Conservation (phyloP, 768 basidiomycete species). For the Kwoniella dejecticola region DNA sequence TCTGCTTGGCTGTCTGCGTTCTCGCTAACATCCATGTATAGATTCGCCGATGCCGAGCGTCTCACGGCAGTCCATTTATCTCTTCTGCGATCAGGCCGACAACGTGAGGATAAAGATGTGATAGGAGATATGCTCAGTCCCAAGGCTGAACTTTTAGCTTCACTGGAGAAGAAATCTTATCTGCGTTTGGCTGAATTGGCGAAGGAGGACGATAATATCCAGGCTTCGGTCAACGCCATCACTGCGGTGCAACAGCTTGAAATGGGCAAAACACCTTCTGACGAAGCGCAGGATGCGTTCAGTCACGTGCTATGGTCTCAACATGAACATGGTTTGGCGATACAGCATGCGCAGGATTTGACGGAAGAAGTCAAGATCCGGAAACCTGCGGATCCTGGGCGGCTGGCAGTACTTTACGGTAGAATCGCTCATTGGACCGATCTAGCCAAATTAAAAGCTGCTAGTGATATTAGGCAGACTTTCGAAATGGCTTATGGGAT, state of each 20-base stretch:
- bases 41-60: slow-evolving; percentile 74
- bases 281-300: slow-evolving; percentile 74
- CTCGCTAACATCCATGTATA: slow-evolving; percentile 46
- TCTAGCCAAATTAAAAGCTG: slow-evolving; percentile 78
- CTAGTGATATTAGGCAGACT: slow-evolving; percentile 67
- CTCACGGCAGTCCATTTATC: slow-evolving; percentile 80
- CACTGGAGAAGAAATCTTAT: slow-evolving; percentile 71
- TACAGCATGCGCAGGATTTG: slow-evolving; percentile 54
- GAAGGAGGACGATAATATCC: slow-evolving; percentile 66
- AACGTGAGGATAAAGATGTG: slow-evolving; percentile 63
- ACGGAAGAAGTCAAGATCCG: slow-evolving; percentile 1
- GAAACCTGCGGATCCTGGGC: slow-evolving; percentile 7
- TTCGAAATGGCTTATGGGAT: slow-evolving; percentile 67
- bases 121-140: slow-evolving; percentile 71
- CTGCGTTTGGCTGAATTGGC: slow-evolving; percentile 73
- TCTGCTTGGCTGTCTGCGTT: no score
- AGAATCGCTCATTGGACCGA: slow-evolving; percentile 77
- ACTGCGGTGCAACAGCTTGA: slow-evolving; percentile 70
- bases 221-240: slow-evolving; percentile 84
- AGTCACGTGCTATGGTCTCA: slow-evolving; percentile 87
- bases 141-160: slow-evolving; percentile 61
- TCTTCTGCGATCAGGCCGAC: slow-evolving; percentile 70
- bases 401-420: slow-evolving; percentile 28
- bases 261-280: slow-evolving; percentile 56
- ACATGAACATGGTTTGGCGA: slow-evolving; percentile 79